phyloP scores from a whole-genome alignment of 1,139 yeast genomes.

The Taiozyma sp. region DNA sequence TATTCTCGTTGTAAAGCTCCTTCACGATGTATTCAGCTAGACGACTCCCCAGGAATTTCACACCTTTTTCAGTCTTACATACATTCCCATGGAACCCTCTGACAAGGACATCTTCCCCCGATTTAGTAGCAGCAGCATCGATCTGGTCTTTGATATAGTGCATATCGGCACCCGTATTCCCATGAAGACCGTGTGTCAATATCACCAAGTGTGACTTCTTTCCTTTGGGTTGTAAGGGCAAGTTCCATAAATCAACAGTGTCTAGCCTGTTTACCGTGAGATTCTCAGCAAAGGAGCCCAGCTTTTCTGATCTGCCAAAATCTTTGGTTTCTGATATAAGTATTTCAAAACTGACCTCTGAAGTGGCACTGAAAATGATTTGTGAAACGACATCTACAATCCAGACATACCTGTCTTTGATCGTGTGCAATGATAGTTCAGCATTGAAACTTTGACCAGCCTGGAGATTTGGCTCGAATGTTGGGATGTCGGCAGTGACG shows the following conservation, averaged over 20 bases:
- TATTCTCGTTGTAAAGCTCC: conserved; percentile 43
- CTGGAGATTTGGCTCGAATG: conserved; percentile 66
- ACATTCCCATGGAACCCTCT: conserved; percentile 82
- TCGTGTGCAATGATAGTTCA: conserved; percentile 43
- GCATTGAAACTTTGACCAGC: conserved; percentile 63
- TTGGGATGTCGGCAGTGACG: conserved; percentile 72
- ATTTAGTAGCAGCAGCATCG: conserved; percentile 42
- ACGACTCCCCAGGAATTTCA: conserved; percentile 78
- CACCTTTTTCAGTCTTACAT: conserved; percentile 87
- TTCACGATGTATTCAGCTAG: conserved; percentile 73
- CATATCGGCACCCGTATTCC: conserved; percentile 88
- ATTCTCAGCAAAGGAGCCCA: conserved; percentile 23
- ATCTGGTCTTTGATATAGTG: conserved; percentile 78
- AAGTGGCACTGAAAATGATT: conserved; percentile 66
- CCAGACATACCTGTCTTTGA: conserved; percentile 58
- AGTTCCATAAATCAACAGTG: conserved; percentile 73
- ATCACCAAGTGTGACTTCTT: conserved; percentile 69
- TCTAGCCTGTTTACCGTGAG: conserved; percentile 49
- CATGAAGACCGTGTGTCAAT: conserved; percentile 88
- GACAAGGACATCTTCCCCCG: conserved; percentile 64
- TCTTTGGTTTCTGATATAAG: conserved; percentile 49
- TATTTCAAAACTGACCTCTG: conserved; percentile 69
- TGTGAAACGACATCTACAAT: conserved; percentile 83
- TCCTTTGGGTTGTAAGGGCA: conserved; percentile 40
- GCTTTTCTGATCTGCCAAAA: conserved; percentile 13